Percentiles rank a stretch among this genome's conserved stretches.
Conservation (phyloP, 2,329 filamentous ascomycete genomes). For the Ceratocystis albifundus region DNA sequence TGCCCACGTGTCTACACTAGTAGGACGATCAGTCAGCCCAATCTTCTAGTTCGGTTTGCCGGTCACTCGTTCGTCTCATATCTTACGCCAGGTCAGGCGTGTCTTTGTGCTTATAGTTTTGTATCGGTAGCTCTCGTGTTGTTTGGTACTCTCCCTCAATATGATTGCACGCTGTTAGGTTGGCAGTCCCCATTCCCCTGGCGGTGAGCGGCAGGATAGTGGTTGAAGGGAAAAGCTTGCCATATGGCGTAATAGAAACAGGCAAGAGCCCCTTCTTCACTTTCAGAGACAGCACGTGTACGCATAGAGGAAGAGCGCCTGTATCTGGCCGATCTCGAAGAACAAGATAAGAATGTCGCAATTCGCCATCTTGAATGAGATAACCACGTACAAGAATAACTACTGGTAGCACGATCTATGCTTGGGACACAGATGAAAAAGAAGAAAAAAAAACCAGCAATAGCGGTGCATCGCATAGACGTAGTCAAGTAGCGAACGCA, state of each 20-base stretch:
- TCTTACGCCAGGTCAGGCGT: background rate
- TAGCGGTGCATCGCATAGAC: background rate
- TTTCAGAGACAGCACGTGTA: background rate
- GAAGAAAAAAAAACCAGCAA: background rate
- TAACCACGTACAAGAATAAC: background rate
- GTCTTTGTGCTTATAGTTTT: background rate
- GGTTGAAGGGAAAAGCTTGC: background rate
- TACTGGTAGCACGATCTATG: background rate
- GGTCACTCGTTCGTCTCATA: background rate
- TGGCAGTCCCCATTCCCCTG: no score
- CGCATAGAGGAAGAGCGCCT: background rate
- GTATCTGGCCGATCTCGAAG: background rate
- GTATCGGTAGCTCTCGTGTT: no score
- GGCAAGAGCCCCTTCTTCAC: background rate
- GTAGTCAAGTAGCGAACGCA: background rate
- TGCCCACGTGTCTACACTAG: conserved; percentile 4
- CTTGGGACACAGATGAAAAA: background rate
- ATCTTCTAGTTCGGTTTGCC: background rate
- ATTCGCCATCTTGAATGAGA: background rate
- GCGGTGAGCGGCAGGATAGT: background rate
- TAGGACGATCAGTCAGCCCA: background rate
- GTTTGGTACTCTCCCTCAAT: no score
- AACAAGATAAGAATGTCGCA: background rate
- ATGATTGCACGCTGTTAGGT: no score
- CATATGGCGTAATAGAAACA: background rate